Base-by-base conservation (phyloP, 2,329 filamentous ascomycete genomes). In the Nigrograna mackinnonii region DNA sequence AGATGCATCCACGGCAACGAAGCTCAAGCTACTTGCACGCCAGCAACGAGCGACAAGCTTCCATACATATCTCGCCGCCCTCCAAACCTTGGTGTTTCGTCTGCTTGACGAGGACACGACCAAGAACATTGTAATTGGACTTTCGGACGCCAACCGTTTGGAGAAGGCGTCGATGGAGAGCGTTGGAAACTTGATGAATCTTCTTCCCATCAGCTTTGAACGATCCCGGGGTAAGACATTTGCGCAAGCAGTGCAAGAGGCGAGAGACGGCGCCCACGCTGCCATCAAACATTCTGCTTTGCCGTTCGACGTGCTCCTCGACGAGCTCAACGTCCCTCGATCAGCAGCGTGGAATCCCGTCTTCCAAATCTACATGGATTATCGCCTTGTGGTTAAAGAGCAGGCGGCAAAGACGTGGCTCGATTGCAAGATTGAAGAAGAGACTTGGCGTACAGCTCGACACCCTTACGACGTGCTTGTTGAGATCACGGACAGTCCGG, bases 361-460 rank as follows among this genome's bases (percentile, higher is more conserved):
- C 1, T 80, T 80, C 61, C 79, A 82, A 51, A 67, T 60, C 1
- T 69, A 73, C 16, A 49, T 79, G 28, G 69, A 80, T 54, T 79
- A 79, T 50, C 64, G 73, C 5, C 66, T 66, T 21, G 60, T 64
- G 50, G 37, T 36, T 21, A 37, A 43, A 21, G 43, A 44, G 16
- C 19, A 22, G 13, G n/a, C n/a, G n/a, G n/a, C n/a, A n/a, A 22
- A 1, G 43, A 50, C 1, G 50, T 58, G 4, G 48, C 66, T 33
- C 47, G 59, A 49, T 22, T 66, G 2, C 30, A 47, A 5, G 51
- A 57, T 33, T 50, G 57, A 12, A 43, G 60, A 22, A 54, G 50
- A 43, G 41, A 55, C 17, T 47, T 55, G 18, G 48, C 62, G 39
- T 26, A 24, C 26, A 7, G 55, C 37, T n/a, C 20, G 39, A 20